Conservation (phyloP, 1,139 yeast species). For the Blastobotrys petasosporus region DNA sequence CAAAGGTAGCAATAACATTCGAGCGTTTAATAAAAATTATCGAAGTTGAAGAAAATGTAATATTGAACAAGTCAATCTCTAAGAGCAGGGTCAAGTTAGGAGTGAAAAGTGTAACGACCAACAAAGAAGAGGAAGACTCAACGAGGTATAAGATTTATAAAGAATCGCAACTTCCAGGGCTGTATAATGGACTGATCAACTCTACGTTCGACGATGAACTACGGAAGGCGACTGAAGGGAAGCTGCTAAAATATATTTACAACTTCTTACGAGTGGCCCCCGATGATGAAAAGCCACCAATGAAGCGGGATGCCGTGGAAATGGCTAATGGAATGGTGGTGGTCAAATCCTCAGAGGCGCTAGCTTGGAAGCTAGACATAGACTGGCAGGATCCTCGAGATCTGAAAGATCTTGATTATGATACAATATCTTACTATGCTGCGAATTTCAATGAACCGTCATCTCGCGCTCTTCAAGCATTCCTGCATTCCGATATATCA, state of each 20-base stretch:
- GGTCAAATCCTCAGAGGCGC: conserved; percentile 51
- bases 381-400: conserved; percentile 65
- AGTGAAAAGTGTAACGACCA: conserved; percentile 31
- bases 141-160: conserved; percentile 47
- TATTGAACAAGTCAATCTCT: conserved; percentile 28
- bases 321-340: conserved; percentile 70
- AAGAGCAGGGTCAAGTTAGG: conserved; percentile 27
- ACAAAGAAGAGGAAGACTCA: conserved; percentile 31
- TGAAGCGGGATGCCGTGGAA: conserved; percentile 44
- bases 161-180: conserved; percentile 45
- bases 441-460: conserved; percentile 55
- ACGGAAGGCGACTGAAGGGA: conserved; percentile 56
- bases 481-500: conserved; percentile 56
- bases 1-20: conserved; percentile 47
- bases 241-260: conserved; percentile 51
- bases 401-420: conserved; percentile 46
- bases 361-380: conserved; percentile 70
- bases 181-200: conserved; percentile 55
- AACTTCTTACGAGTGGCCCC: conserved; percentile 48
- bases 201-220: conserved; percentile 52
- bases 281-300: conserved; percentile 37
- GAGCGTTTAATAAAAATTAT: conserved; percentile 45
- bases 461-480: conserved; percentile 46
- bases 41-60: conserved; percentile 39
- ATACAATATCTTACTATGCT: conserved; percentile 45